Conservation (phyloP, 805 yeast species). For the Schwanniomyces pseudopolymorphus region DNA sequence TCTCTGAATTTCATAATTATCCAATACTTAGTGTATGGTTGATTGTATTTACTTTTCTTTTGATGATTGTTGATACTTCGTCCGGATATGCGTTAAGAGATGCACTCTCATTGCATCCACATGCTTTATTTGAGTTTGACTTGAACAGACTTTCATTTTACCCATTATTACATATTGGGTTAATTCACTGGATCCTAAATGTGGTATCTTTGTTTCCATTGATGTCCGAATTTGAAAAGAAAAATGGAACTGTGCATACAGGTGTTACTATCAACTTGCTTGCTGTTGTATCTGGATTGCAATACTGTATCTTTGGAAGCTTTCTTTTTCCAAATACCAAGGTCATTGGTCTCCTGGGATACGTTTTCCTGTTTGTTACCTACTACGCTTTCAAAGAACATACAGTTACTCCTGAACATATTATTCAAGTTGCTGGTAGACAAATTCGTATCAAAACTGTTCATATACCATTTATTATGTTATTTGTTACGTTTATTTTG, state of each 20-base stretch:
- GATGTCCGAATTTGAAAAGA: constrained; percentile 62
- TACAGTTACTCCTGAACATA: constrained; percentile 36
- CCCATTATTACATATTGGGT: constrained; percentile 64
- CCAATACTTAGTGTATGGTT: constrained; percentile 69
- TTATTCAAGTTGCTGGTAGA: constrained; percentile 28
- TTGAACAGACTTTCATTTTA: constrained; percentile 64
- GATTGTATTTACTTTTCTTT: constrained; percentile 48
- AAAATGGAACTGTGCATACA: constrained; percentile 82
- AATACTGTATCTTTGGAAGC: constrained; percentile 53
- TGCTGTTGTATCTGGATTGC: constrained; percentile 68
- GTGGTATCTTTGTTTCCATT: constrained; percentile 56
- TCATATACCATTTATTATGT: constrained; percentile 51
- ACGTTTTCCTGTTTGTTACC: constrained; percentile 67
- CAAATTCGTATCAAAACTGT: constrained; percentile 56
- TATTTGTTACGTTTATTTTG: constrained; percentile 50
- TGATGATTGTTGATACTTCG: constrained; percentile 37
- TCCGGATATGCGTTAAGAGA: constrained; percentile 27
- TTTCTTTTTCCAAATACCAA: constrained; percentile 51
- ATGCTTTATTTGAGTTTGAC: constrained; percentile 47
- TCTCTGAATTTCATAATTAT: constrained; percentile 12
- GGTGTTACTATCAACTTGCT: constrained; percentile 74
- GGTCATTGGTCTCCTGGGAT: constrained; percentile 70
- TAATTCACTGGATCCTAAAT: constrained; percentile 63
- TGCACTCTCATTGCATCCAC: constrained; percentile 52
- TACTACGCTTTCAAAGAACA: constrained; percentile 55